A percentile compares a stretch with the other conserved stretches of the same genome.
Conservation (phyloP, 1,284 basidiomycete species). For the Schizopora paradoxa region DNA sequence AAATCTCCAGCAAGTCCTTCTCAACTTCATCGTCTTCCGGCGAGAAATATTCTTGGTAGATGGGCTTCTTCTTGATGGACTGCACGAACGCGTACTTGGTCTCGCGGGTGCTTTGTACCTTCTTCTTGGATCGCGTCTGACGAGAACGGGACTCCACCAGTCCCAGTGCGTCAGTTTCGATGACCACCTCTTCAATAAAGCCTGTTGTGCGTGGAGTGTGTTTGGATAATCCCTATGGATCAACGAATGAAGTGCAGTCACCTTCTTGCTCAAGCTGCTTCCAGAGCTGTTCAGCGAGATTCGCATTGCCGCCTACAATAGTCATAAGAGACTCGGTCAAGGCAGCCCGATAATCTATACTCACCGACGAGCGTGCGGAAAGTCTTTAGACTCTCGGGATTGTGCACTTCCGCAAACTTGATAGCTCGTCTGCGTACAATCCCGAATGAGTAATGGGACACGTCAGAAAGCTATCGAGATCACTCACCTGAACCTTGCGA, state of each 20-base stretch:
- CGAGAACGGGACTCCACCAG: conserved; percentile 39
- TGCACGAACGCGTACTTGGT: conserved; percentile 52
- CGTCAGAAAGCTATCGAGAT: conserved; percentile 2
- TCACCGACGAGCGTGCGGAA: conserved; percentile 59
- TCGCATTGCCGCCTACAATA: conserved; percentile 51
- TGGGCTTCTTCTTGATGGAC: conserved; percentile 36
- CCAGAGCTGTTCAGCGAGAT: conserved; percentile 55
- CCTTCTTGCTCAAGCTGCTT: conserved; percentile 68
- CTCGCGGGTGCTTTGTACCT: conserved; percentile 43
- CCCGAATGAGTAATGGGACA: conserved; percentile 4
- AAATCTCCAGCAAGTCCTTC: conserved; percentile 50
- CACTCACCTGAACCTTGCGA: conserved; percentile 62
- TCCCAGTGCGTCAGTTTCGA: conserved; percentile 46
- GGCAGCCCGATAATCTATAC: conserved; percentile 16
- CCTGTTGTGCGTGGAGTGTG: conserved; percentile 34
- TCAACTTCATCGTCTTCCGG: conserved; percentile 54
- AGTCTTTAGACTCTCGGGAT: conserved; percentile 41
- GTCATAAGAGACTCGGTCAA: conserved; percentile 1
- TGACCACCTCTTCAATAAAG: conserved; percentile 51
- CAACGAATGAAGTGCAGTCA: too few species aligned
- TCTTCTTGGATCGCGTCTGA: conserved; percentile 33
- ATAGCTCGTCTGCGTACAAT: conserved; percentile 54
- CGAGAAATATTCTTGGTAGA: conserved; percentile 64
- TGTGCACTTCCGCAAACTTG: conserved; percentile 55
- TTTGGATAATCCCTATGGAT: too few species aligned